Evolutionary conservation across 768 basidiomycete species (phyloP).

Genomic region (Cystobasidium tubakii): DNA sequence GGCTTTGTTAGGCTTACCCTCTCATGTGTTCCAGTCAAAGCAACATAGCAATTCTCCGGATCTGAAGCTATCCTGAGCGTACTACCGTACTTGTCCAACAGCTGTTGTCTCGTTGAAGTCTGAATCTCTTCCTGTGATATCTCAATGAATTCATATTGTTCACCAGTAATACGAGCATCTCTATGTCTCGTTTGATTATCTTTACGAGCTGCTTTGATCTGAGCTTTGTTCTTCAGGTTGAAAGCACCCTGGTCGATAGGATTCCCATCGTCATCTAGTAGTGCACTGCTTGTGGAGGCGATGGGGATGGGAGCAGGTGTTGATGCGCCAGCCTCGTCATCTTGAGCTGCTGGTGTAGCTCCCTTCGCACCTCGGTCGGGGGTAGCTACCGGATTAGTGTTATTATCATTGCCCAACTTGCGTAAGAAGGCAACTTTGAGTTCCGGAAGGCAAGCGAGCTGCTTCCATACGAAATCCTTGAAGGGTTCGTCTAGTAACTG

Average conservation of each 20-base stretch:
- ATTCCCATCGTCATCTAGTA: background rate
- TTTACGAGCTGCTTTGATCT: conserved; percentile 25
- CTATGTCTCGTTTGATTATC: background rate
- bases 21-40: conserved; percentile 78
- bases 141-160: conserved; percentile 35
- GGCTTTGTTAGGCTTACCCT: conserved; percentile 55
- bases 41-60: conserved; percentile 65
- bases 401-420: conserved; percentile 46
- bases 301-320: background rate
- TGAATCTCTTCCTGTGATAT: conserved; percentile 26
- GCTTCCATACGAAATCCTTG: conserved; percentile 72
- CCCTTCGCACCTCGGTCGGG: background rate
- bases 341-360: background rate
- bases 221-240: conserved; percentile 23
- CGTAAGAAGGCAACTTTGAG: conserved; percentile 64
- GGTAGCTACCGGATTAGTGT: background rate
- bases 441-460: conserved; percentile 67
- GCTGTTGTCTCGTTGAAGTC: background rate
- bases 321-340: background rate
- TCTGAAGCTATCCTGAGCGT: conserved; percentile 67
- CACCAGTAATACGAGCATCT: conserved; percentile 31
- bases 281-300: background rate
- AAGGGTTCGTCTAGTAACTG: conserved; percentile 71
- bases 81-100: conserved; percentile 37
- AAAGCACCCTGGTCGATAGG: conserved; percentile 16